Conservation (phyloP, 2,329 filamentous ascomycete species). For the Aureobasidium sp. region DNA sequence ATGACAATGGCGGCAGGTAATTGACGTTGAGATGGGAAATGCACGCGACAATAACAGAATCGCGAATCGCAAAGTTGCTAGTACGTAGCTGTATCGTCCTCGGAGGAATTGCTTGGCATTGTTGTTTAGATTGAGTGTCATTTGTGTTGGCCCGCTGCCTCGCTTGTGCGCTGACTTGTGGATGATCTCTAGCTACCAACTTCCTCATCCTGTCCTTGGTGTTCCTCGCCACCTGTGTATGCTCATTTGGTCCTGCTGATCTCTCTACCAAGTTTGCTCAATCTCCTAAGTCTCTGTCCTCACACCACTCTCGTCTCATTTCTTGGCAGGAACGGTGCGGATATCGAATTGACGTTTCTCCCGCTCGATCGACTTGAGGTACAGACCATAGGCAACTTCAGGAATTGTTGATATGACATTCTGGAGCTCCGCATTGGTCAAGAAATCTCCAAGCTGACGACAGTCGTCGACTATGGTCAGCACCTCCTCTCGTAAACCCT, state of each 20-base stretch:
- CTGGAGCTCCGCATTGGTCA: not conserved
- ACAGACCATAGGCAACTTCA: not conserved
- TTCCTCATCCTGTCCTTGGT: too few species aligned
- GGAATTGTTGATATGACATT: not conserved
- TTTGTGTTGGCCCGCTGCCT: slow-evolving; percentile 2
- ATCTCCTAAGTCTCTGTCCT: too few species aligned
- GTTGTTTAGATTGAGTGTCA: not conserved
- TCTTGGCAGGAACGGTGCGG: too few species aligned
- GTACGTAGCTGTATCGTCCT: slow-evolving; percentile 14
- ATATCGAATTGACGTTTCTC: too few species aligned
- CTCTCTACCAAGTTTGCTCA: too few species aligned
- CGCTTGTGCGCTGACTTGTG: not conserved
- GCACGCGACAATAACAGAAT: slow-evolving; percentile 14
- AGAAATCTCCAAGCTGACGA: not conserved
- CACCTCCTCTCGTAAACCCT: not conserved
- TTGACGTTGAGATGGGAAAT: slow-evolving; percentile 6
- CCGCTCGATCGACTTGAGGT: not conserved
- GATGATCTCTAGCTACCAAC: too few species aligned
- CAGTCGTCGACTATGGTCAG: not conserved
- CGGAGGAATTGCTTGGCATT: not conserved
- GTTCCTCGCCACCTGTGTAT: too few species aligned
- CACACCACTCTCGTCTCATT: too few species aligned
- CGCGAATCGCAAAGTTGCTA: slow-evolving; percentile 1
- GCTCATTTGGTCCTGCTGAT: too few species aligned
- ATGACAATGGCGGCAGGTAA: not conserved